Evolutionary conservation across 805 yeast species (phyloP).

Genomic region (Kuraishia ogatae): DNA sequence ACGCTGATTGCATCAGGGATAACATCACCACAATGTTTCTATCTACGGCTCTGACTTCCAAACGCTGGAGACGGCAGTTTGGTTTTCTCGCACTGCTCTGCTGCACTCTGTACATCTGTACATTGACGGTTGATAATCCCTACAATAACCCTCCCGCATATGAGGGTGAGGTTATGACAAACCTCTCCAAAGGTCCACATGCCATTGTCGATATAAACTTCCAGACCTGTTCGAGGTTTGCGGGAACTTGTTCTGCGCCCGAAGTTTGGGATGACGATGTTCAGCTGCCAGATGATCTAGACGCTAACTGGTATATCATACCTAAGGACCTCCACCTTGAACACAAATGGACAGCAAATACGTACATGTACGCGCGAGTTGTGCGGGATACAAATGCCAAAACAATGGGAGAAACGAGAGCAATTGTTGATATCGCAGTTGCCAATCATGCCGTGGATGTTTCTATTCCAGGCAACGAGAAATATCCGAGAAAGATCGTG

Average conservation of each 20-base stretch:
- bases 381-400: conserved; percentile 6
- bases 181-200: neutral
- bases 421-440: conserved; percentile 8
- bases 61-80: neutral
- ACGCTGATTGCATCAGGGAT: neutral
- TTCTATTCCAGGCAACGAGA: conserved; percentile 3
- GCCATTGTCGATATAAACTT: conserved; percentile 1
- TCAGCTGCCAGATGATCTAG: neutral
- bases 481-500: conserved; percentile 6
- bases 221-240: conserved; percentile 1
- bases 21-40: neutral
- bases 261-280: neutral
- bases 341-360: conserved; percentile 5
- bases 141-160: neutral
- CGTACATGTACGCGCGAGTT: conserved; percentile 9
- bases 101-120: neutral
- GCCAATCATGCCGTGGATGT: conserved; percentile 7
- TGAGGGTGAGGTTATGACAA: neutral
- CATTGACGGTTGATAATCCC: neutral
- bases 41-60: neutral
- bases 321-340: conserved; percentile 15
- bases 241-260: neutral
- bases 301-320: conserved; percentile 8
- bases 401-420: neutral
- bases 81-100: neutral